These are phyloP conservation scores for Pseudopyrenochaeta lycopersici DNA, from an alignment of 2,329 filamentous ascomycete genomes.

Conservation along the genomic window DNA sequence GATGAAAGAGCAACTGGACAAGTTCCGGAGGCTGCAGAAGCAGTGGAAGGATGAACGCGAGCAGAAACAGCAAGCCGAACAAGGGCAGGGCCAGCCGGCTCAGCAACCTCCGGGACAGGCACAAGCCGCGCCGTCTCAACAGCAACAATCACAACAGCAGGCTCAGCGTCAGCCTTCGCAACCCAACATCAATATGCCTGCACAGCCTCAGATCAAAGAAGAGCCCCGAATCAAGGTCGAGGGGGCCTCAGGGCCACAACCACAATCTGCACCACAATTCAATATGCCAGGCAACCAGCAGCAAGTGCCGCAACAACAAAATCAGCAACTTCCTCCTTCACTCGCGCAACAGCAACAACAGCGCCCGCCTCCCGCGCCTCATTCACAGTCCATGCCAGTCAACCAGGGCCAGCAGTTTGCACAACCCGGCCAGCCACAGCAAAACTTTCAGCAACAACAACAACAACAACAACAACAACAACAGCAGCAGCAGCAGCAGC, in stretches of 20 bases:
- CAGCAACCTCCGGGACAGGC: conserved; percentile 31
- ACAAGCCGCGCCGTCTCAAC: conserved; percentile 30
- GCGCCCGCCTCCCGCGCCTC: conserved; percentile 39
- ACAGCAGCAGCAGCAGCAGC: conserved; percentile 34
- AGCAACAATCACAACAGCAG: conserved; percentile 29
- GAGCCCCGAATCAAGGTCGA: conserved; percentile 50
- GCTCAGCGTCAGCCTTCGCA: conserved; percentile 40
- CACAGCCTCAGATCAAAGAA: conserved; percentile 39
- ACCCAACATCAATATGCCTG: conserved; percentile 31
- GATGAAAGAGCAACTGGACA: conserved; percentile 44
- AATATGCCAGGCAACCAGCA: conserved; percentile 35
- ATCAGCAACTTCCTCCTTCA: conserved; percentile 22
- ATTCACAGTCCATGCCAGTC: conserved; percentile 38
- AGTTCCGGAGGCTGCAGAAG: conserved; percentile 46
- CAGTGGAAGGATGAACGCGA: conserved; percentile 44
- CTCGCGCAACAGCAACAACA: conserved; percentile 28
- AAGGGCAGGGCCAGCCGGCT: conserved; percentile 31
- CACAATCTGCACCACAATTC: conserved; percentile 36
- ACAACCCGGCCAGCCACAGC: conserved; percentile 39
- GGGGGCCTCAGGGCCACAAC: conserved; percentile 33
- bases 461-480: conserved; percentile 44
- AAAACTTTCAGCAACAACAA: conserved; percentile 38
- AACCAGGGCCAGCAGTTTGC: conserved; percentile 38
- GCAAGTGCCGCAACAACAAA: conserved; percentile 27
- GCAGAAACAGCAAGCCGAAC: conserved; percentile 46